A percentile compares a stretch with the other conserved stretches of the same genome.
These are phyloP conservation scores for Psilocybe cyanescens DNA, from an alignment of 768 basidiomycete species.

Conservation along the genomic window DNA sequence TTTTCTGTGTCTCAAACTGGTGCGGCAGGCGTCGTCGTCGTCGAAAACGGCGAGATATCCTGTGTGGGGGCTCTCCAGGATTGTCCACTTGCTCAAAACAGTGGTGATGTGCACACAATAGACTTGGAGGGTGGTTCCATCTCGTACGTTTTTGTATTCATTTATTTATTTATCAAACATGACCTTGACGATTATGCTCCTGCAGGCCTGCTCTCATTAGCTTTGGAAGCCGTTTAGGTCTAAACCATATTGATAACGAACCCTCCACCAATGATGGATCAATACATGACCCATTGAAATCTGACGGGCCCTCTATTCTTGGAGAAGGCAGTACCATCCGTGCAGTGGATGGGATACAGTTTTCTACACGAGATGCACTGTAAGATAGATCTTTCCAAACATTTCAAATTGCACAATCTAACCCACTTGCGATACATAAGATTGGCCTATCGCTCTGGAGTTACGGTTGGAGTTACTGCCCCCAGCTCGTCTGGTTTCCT, in stretches of 20 bases:
- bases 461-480: slow-evolving; percentile 62
- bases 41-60: slow-evolving; percentile 53
- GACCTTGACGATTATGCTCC: slow-evolving; percentile 5
- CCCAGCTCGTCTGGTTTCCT: slow-evolving; percentile 55
- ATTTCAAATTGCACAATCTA: no score
- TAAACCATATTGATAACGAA: slow-evolving; percentile 68
- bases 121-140: slow-evolving; percentile 71
- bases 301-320: slow-evolving; percentile 44
- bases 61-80: slow-evolving; percentile 47
- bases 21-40: slow-evolving; percentile 45
- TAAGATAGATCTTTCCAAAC: slow-evolving; percentile 21
- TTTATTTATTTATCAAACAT: slow-evolving; percentile 24
- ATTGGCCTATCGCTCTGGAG: slow-evolving; percentile 67
- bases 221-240: slow-evolving; percentile 63
- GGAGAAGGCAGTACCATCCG: slow-evolving; percentile 45
- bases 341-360: slow-evolving; percentile 77
- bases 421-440: slow-evolving; percentile 27
- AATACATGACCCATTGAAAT: slow-evolving; percentile 48
- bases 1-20: slow-evolving; percentile 26
- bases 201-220: slow-evolving; percentile 62
- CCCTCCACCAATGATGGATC: slow-evolving; percentile 61
- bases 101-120: slow-evolving; percentile 37
- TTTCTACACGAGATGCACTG: slow-evolving; percentile 60
- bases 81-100: slow-evolving; percentile 26
- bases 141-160: slow-evolving; percentile 41